Conservation (phyloP, 148 eudicot genomes). For the Rhododendron simsii region DNA sequence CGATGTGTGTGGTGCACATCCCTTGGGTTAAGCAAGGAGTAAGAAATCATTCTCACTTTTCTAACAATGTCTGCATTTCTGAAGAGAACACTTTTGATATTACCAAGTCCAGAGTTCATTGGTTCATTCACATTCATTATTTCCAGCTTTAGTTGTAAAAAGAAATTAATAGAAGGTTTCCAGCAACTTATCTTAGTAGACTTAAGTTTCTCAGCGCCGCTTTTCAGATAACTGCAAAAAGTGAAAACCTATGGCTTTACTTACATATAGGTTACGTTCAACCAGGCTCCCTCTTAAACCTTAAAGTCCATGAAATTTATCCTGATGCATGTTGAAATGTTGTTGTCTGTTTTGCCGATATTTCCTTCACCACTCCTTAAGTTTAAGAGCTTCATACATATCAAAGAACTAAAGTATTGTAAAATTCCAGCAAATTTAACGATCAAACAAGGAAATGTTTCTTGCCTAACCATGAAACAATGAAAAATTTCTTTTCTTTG, state of each 20-base stretch:
- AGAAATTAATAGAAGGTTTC: background rate
- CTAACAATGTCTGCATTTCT: background rate
- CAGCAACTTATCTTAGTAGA: background rate
- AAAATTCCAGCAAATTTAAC: background rate
- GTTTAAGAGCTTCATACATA: background rate
- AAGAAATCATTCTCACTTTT: background rate
- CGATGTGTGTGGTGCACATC: background rate
- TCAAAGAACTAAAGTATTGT: background rate
- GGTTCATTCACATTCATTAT: background rate
- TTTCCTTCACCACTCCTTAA: background rate
- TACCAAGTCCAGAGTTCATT: background rate
- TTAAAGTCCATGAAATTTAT: background rate
- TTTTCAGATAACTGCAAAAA: background rate
- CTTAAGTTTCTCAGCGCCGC: background rate
- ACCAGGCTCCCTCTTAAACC: background rate
- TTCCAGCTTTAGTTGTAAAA: background rate
- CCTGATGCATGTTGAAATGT: conserved; percentile 1
- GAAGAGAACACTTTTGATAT: background rate
- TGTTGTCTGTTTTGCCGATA: background rate
- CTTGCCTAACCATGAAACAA: background rate
- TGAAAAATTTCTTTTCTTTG: background rate
- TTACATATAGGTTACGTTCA: background rate
- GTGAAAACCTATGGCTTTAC: background rate
- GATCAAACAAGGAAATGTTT: background rate
- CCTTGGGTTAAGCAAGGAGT: background rate